Base-by-base conservation (phyloP, 805 yeast species). In the Cephaloascus fragrans region DNA sequence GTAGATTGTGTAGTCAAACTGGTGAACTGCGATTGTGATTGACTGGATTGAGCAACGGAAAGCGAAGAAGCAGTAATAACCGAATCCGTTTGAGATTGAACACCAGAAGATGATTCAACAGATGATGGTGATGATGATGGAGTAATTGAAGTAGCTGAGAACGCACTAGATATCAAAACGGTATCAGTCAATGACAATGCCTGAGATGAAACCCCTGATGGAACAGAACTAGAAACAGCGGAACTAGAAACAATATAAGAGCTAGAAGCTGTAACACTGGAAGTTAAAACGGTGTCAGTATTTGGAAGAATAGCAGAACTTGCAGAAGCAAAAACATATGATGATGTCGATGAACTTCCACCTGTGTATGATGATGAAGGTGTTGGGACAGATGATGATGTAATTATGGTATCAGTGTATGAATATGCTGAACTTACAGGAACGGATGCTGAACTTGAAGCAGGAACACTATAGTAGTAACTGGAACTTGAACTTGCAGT, bases 261-360 rank as follows among this genome's bases (percentile, higher is more conserved):
- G 12, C 28, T 23, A 8, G 28, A 23, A 23, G 28, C 12, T 23
- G 28, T 6, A 23, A 23, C 28, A 8, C 10, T 12, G 8, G 33
- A 14, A 31, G 33, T 31, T 31, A 31, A 14, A 31, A 31, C 33
- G n/a, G 33, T 31, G n/a, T 14, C 18, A 14, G 33, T 14, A 14
- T 31, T 31, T 14, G 33, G n/a, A 8, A 31, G 8, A 31, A 31
- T 8, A 31, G 33, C 17, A 31, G 33, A 31, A 31, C 17, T 31
- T 8, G 33, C 33, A 31, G 18, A 6, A 31, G 33, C 33, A 31
- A 16, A 9, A 32, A 51, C 41, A 35, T 51, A 37, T 14, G 48
- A 42, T 20, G 38, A 46, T 23, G 46, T 29, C 14, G 45, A 40
- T 19, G 47, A 28, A 10, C 48, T 42, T 2, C 50, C 45, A 17